Evolutionary conservation across 169 alveolate genomes (phyloP), one percentile per base, ranked within the genome.

Genomic region (Babesia gibsoni): DNA sequence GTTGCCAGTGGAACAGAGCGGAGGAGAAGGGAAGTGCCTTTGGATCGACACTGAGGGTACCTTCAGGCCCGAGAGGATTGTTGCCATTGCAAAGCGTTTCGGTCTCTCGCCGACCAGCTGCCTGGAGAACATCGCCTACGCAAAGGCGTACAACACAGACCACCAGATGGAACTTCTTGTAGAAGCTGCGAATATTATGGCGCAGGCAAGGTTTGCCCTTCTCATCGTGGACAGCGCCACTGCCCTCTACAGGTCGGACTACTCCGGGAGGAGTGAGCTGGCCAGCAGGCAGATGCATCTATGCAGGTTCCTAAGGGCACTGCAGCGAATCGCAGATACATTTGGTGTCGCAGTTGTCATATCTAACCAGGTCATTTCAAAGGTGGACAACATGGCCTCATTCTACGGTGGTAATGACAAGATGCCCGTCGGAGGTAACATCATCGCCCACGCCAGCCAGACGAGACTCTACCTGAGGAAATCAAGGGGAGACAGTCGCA

Each of bases 21-120:
- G 99, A 1, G 99, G 99, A 4, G 99, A 97, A 42, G 99, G 99
- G 35, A 98, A 97, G 85, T 97, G 98, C 33, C 90, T 97, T 79
- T 98, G 98, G 94, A 96, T 98, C 16, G 99, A 98, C 90, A 97
- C 99, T n/a, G 99, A 98, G 84, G 99, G 99, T 43, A 96, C 99
- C 23, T 98, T 98, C 84, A 92, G 99, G 30, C 99, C 99, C 1
- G 99, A 98, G 73, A 94, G 99, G 74, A 92, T 98, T 39, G 93
- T 84, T 29, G 92, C 96, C 25, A 98, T 98, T 22, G 99, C 99
- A 29, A 96, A 96, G 67, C 90, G 99, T 68, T 97, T 94, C 79
- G 96, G 97, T 23, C 86, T 97, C 50, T 97, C 96, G 59, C 96
- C 98, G 37, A 82, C 94, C 48, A 96, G 94, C 82, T 98, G 97